Evolutionary conservation across 345 rosid species (phyloP).

Genomic region (Moricandia moricandioides): DNA sequence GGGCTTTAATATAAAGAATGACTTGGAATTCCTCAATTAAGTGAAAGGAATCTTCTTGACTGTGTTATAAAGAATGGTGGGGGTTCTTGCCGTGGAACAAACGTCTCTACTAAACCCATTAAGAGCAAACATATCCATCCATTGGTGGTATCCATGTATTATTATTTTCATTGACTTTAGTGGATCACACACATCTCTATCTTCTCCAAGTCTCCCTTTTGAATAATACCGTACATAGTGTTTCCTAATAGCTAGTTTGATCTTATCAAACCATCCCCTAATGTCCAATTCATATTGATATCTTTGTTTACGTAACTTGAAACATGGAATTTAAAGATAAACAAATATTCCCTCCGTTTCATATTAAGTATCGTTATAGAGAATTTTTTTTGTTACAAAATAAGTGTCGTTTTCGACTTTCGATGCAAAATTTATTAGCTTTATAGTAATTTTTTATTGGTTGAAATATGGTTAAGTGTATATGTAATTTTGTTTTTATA

Average conservation of each 20-base stretch:
- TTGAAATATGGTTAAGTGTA: too few relatives aligned
- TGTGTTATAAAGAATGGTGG: neutral
- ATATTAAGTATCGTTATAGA: too few relatives aligned
- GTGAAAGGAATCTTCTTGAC: slow-evolving; percentile 14
- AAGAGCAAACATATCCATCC: neutral
- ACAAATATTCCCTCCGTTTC: too few relatives aligned
- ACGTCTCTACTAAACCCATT: neutral
- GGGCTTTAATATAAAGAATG: neutral
- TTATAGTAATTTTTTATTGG: too few relatives aligned
- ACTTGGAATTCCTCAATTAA: neutral
- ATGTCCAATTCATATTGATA: neutral
- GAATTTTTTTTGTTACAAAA: too few relatives aligned
- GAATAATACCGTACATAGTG: neutral
- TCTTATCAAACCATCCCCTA: neutral
- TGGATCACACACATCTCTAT: slow-evolving; percentile 2
- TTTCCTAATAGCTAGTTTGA: neutral
- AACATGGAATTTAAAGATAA: neutral
- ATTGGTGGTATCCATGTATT: neutral
- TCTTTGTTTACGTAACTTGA: neutral
- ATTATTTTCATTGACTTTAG: neutral
- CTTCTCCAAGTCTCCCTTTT: neutral
- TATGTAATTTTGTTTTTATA: too few relatives aligned
- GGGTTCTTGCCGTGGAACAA: slow-evolving; percentile 4
- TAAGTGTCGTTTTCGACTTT: too few relatives aligned
- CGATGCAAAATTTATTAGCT: too few relatives aligned